A percentile compares a stretch with the other conserved stretches of the same genome.
These are phyloP conservation scores for Trypanosoma mega DNA, from an alignment of 208 protist species.

Conservation along the genomic window DNA sequence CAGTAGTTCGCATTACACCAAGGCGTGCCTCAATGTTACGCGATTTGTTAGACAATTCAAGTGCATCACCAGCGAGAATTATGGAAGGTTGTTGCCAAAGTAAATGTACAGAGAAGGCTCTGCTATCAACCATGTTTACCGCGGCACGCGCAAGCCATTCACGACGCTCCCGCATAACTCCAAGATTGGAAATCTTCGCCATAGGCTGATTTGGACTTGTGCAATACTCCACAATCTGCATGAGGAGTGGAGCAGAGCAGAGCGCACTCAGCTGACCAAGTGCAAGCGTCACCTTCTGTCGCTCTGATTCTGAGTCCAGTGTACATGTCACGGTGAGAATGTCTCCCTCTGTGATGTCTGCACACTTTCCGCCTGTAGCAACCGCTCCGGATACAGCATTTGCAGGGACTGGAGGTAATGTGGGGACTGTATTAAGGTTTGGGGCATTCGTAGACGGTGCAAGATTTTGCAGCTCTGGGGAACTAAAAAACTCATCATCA, in stretches of 20 bases:
- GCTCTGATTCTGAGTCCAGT: constrained; percentile 41
- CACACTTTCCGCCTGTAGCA: background rate
- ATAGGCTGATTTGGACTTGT: constrained; percentile 67
- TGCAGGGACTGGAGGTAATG: background rate
- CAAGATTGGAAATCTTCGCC: constrained; percentile 72
- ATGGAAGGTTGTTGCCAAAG: constrained; percentile 77
- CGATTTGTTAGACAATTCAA: constrained; percentile 44
- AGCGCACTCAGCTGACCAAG: constrained; percentile 64
- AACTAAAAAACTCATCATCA: background rate
- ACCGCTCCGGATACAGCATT: background rate
- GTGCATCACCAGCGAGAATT: constrained; percentile 56
- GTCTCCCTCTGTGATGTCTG: background rate
- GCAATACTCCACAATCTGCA: constrained; percentile 72
- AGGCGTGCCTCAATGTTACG: constrained; percentile 64
- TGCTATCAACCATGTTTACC: constrained; percentile 51
- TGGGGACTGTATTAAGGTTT: background rate
- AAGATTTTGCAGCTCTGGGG: no score
- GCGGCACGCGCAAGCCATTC: constrained; percentile 58
- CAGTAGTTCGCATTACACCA: constrained; percentile 57
- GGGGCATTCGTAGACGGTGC: no score
- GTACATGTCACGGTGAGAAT: constrained; percentile 35
- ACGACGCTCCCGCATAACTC: constrained; percentile 79
- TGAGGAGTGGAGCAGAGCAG: constrained; percentile 57
- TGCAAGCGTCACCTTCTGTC: constrained; percentile 49
- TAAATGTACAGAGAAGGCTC: constrained; percentile 45